Evolutionary conservation across 495 filamentous ascomycete species (phyloP).

Genomic region (Xylaria castorea): DNA sequence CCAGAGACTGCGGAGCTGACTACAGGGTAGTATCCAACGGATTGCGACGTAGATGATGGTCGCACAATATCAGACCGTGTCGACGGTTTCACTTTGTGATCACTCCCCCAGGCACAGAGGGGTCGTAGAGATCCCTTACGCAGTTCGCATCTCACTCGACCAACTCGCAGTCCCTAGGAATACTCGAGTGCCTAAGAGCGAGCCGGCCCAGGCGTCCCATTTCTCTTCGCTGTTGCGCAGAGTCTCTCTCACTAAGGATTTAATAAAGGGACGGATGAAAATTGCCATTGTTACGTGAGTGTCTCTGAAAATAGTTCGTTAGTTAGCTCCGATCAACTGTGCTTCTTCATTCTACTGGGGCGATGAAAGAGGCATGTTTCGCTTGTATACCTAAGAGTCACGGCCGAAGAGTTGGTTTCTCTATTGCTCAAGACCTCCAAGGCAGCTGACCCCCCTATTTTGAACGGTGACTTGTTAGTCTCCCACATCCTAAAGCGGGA

Average conservation of each 20-base stretch:
- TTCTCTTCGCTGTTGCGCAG: conserved; percentile 38
- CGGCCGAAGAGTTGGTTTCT: conserved; percentile 60
- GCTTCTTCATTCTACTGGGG: neutral
- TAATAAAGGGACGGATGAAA: neutral
- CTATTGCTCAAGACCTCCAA: conserved; percentile 55
- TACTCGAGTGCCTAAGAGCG: conserved; percentile 46
- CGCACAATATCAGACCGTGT: conserved; percentile 47
- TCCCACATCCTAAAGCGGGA: conserved; percentile 1
- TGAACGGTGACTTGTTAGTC: neutral
- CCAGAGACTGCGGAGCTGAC: conserved; percentile 47
- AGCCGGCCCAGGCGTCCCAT: conserved; percentile 59
- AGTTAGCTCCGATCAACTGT: neutral
- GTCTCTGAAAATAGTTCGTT: neutral
- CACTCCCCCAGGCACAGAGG: neutral
- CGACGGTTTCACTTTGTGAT: conserved; percentile 52
- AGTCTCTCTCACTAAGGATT: neutral
- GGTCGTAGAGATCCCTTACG: conserved; percentile 32
- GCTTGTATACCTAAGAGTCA: conserved; percentile 57
- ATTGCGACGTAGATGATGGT: conserved; percentile 39
- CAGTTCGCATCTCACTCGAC: conserved; percentile 45
- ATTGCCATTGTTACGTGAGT: neutral
- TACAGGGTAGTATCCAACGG: conserved; percentile 44
- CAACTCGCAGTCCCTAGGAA: conserved; percentile 57
- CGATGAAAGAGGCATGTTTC: conserved; percentile 30
- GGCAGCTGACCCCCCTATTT: conserved; percentile 30